A percentile compares a stretch with the other conserved stretches of the same genome.
phyloP scores from a whole-genome alignment of 305 asterid genomes.

The Ruellia speciosa region DNA sequence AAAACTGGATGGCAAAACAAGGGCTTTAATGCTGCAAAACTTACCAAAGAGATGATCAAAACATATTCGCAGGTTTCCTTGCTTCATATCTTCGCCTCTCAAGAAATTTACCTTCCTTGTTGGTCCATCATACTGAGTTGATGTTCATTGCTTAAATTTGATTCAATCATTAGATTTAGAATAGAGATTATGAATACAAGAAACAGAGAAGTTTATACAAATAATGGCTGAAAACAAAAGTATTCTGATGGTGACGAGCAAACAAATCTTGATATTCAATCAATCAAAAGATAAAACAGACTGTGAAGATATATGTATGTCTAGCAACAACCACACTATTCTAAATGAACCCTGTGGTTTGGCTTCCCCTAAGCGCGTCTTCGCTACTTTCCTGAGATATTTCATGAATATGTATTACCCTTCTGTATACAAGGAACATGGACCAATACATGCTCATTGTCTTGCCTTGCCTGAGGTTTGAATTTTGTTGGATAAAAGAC shows the following conservation, averaged over 20 bases:
- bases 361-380: neutral
- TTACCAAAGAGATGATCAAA: constrained; percentile 33
- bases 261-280: neutral
- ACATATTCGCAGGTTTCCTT: neutral
- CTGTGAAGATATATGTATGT: neutral
- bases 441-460: neutral
- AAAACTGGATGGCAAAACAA: constrained; percentile 76
- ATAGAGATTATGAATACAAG: neutral
- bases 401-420: neutral
- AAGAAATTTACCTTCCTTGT: neutral
- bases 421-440: no score
- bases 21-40: constrained; percentile 84
- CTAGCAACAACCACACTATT: neutral
- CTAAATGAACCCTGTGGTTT: neutral
- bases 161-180: neutral
- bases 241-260: neutral
- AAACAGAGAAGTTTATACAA: neutral
- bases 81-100: neutral
- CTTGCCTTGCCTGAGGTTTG: neutral
- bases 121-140: neutral
- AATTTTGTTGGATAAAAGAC: neutral
- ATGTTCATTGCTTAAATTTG: neutral
- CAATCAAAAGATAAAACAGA: neutral
- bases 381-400: neutral
- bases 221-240: neutral